phyloP scores from a whole-genome alignment of 2,329 filamentous ascomycete genomes.

The Aspergillus quadrilineatus region DNA sequence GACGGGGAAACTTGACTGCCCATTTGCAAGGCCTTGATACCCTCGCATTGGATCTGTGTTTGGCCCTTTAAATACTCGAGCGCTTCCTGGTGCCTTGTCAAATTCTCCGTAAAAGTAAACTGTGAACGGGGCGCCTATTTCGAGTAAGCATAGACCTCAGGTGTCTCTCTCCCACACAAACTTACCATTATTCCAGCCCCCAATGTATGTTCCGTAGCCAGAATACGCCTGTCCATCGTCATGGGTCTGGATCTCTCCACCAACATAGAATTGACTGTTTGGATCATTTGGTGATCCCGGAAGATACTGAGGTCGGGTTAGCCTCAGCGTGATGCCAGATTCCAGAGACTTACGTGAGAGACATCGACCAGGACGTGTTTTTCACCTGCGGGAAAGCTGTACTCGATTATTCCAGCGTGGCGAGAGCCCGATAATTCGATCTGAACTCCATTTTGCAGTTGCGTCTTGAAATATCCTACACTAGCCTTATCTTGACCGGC shows the following conservation, averaged over 20 bases:
- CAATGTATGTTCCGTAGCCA: slow-evolving; percentile 50
- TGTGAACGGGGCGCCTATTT: slow-evolving; percentile 38
- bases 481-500: slow-evolving; percentile 53
- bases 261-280: slow-evolving; percentile 45
- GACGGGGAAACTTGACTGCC: slow-evolving; percentile 57
- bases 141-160: not conserved
- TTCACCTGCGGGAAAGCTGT: slow-evolving; percentile 57
- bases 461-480: slow-evolving; percentile 65
- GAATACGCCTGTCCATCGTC: slow-evolving; percentile 43
- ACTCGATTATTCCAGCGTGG: slow-evolving; percentile 63
- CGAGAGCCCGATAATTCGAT: slow-evolving; percentile 65
- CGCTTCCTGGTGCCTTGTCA: slow-evolving; percentile 34
- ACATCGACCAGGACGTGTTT: slow-evolving; percentile 65
- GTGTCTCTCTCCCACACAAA: too few relatives aligned
- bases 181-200: slow-evolving; percentile 46
- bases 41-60: slow-evolving; percentile 37
- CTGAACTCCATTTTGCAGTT: slow-evolving; percentile 56
- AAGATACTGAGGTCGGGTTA: slow-evolving; percentile 44
- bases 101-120: slow-evolving; percentile 49
- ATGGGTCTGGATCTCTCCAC: slow-evolving; percentile 40
- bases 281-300: slow-evolving; percentile 42
- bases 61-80: slow-evolving; percentile 38
- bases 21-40: slow-evolving; percentile 56
- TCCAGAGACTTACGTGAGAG: slow-evolving; percentile 34
- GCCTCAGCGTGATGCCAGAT: not conserved